Conservation (phyloP, 2,329 filamentous ascomycete species). For the Botryotinia globosa region DNA sequence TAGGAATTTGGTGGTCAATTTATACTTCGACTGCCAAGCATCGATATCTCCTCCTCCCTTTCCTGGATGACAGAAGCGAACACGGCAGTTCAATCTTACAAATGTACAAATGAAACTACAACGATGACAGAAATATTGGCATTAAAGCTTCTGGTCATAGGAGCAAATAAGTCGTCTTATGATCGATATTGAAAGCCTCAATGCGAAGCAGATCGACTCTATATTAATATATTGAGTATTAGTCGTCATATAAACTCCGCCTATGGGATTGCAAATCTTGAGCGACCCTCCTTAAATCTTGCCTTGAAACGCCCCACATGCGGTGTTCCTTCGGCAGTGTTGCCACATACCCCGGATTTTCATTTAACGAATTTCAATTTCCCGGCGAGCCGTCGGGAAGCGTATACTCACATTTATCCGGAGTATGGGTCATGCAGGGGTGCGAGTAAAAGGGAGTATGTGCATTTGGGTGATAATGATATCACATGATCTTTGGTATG, state of each 20-base stretch:
- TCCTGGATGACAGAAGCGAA: not conserved
- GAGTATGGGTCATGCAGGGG: not conserved
- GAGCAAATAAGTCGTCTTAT: not conserved
- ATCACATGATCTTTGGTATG: not conserved
- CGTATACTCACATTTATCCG: conserved; percentile 6
- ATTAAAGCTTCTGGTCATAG: conserved; percentile 12
- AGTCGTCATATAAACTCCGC: not conserved
- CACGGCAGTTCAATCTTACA: not conserved
- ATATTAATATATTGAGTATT: conserved; percentile 19
- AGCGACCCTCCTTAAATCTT: conserved; percentile 1
- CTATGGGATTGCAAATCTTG: not conserved
- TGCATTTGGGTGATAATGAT: not conserved
- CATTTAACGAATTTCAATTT: conserved; percentile 19
- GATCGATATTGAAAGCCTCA: not conserved
- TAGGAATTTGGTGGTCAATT: not conserved
- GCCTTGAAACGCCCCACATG: conserved; percentile 6
- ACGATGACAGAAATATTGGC: not conserved
- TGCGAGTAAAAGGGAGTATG: not conserved
- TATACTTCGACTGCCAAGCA: not conserved
- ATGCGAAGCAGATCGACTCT: not conserved
- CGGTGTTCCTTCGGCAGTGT: not conserved
- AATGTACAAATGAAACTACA: not conserved
- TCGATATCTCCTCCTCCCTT: not conserved
- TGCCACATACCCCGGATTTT: conserved; percentile 19
- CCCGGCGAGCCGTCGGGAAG: conserved; percentile 27